A percentile compares a stretch with the other conserved stretches of the same genome.
phyloP scores from a whole-genome alignment of 1,284 basidiomycete genomes.

The Trichosporon sp. region DNA sequence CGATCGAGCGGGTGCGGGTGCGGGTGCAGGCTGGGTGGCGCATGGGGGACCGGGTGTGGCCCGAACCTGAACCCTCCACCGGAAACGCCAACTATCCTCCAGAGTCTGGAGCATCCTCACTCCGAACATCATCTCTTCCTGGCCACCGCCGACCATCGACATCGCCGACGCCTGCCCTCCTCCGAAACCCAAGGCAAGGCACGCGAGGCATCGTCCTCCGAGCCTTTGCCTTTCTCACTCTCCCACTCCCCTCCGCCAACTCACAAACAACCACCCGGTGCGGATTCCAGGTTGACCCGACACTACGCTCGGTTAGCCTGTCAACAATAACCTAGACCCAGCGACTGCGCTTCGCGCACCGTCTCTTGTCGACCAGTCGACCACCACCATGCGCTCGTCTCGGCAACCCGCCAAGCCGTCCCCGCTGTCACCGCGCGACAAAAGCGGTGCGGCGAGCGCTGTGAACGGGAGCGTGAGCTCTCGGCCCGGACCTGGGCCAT shows the following conservation, averaged over 20 bases:
- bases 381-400: neutral
- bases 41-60: slow-evolving; percentile 9
- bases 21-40: neutral
- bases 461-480: slow-evolving; percentile 6
- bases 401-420: neutral
- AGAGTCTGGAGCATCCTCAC: neutral
- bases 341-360: neutral
- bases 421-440: neutral
- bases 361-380: neutral
- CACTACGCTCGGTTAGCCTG: neutral
- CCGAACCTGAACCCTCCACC: slow-evolving; percentile 13
- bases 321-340: neutral
- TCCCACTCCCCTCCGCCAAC: neutral
- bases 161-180: neutral
- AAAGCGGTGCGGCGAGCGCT: neutral
- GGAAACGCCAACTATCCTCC: neutral
- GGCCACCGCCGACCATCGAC: slow-evolving; percentile 9
- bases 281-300: neutral
- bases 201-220: slow-evolving; percentile 19
- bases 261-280: neutral
- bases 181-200: slow-evolving; percentile 6
- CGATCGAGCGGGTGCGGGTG: neutral
- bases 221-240: slow-evolving; percentile 1
- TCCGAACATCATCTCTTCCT: neutral
- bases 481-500: neutral